phyloP scores from a whole-genome alignment of 306 rosid species.

The Glycyrrhiza uralensis region DNA sequence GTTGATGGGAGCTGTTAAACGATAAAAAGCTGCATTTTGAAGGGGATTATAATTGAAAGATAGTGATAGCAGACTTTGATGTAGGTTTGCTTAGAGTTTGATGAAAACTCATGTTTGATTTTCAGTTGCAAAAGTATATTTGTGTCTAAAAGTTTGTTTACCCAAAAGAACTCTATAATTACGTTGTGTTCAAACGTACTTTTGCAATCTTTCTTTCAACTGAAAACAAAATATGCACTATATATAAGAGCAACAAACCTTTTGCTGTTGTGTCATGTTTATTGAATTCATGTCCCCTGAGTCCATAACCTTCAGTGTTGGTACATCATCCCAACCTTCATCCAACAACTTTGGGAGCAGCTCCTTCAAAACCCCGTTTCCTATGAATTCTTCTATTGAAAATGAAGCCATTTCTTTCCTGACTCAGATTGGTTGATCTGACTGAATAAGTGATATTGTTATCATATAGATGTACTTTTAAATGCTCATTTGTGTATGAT shows the following conservation, averaged over 20 bases:
- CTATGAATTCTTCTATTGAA: constrained; percentile 62
- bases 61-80: neutral
- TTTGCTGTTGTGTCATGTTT: constrained; percentile 69
- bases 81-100: neutral
- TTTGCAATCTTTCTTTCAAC: too few relatives aligned
- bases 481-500: constrained; percentile 4
- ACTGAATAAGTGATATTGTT: neutral
- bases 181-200: too few relatives aligned
- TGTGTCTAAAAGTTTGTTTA: too few relatives aligned
- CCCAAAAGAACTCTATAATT: too few relatives aligned
- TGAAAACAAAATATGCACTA: too few relatives aligned
- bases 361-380: constrained; percentile 63
- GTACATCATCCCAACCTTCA: constrained; percentile 93
- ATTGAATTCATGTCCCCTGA: constrained; percentile 68
- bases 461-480: neutral
- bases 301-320: constrained; percentile 82
- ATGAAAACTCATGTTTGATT: neutral
- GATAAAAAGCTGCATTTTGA: neutral
- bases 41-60: neutral
- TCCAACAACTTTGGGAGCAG: constrained; percentile 64
- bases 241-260: constrained; percentile 46
- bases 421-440: neutral
- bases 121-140: too few relatives aligned
- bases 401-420: constrained; percentile 66
- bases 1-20: neutral